A percentile compares a stretch with the other conserved stretches of the same genome.
Conservation (phyloP, 176 grass and related monocot species). For the Musa beccarii region DNA sequence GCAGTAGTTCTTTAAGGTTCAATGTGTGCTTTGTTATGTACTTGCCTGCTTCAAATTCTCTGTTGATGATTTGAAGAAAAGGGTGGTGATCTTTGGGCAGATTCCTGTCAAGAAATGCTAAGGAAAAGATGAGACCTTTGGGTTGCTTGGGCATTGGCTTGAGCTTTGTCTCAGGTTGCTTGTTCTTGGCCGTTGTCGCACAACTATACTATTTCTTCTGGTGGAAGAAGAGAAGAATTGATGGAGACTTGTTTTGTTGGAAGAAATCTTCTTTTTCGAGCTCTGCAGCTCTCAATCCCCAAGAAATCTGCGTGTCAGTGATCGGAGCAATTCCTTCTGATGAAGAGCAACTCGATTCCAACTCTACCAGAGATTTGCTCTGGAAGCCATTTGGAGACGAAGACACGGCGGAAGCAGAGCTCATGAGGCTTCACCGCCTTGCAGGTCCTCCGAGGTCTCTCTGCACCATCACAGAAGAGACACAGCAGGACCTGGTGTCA, state of each 20-base stretch:
- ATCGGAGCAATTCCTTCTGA: background rate
- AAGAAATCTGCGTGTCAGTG: background rate
- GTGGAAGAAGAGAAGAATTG: slow-evolving; percentile 8
- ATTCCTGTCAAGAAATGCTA: background rate
- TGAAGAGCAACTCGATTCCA: background rate
- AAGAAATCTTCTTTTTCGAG: background rate
- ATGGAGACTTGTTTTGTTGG: background rate
- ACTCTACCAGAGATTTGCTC: background rate
- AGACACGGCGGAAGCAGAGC: background rate
- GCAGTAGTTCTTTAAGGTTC: background rate
- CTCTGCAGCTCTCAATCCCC: background rate
- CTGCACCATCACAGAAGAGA: slow-evolving; percentile 15
- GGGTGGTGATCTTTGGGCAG: background rate
- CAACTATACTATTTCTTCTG: slow-evolving; percentile 18
- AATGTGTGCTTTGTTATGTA: no score
- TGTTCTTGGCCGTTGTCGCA: slow-evolving; percentile 1
- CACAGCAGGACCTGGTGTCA: background rate
- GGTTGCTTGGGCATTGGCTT: slow-evolving; percentile 4
- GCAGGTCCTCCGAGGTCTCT: slow-evolving; percentile 3
- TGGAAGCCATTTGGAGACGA: background rate
- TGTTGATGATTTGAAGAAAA: background rate
- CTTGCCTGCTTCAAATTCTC: background rate
- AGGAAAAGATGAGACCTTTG: slow-evolving; percentile 1
- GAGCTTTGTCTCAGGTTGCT: slow-evolving; percentile 5
- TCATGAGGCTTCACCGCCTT: background rate